These are phyloP conservation scores for Lasiosphaeriaceae sp. DNA, from an alignment of 495 filamentous ascomycete genomes.

Conservation along the genomic window DNA sequence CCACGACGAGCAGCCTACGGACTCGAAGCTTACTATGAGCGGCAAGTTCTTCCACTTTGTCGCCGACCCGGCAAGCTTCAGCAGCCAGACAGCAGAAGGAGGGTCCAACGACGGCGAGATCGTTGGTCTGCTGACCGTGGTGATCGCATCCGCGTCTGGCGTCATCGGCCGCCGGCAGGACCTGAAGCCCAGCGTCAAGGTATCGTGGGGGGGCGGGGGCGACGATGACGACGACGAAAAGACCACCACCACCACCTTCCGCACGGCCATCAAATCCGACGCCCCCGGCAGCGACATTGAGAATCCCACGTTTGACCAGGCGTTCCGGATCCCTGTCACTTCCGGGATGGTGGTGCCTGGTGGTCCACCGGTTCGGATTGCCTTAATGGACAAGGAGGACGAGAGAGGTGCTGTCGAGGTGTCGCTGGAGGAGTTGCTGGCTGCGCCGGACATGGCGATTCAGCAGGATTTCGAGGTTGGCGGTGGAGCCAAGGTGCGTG, in stretches of 20 bases:
- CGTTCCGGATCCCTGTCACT: conserved; percentile 31
- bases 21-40: conserved; percentile 26
- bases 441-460: conserved; percentile 27
- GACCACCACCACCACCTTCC: too few species aligned
- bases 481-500: conserved; percentile 19
- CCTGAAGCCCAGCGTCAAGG: conserved; percentile 39
- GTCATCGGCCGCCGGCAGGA: conserved; percentile 31
- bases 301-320: conserved; percentile 40
- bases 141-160: conserved; percentile 31
- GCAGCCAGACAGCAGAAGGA: too few species aligned
- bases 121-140: conserved; percentile 31
- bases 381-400: conserved; percentile 31
- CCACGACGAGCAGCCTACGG: conserved; percentile 30
- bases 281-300: conserved; percentile 36
- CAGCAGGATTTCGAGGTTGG: conserved; percentile 34
- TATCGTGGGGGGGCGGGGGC: conserved; percentile 30
- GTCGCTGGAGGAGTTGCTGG: conserved; percentile 32
- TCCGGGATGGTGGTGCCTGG: conserved; percentile 28
- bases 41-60: conserved; percentile 34
- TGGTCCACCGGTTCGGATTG: conserved; percentile 26
- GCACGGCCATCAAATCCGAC: conserved; percentile 34
- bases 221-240: too few species aligned
- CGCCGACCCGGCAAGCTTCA: conserved; percentile 26
- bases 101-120: conserved; percentile 15
- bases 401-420: conserved; percentile 33